Conservation (phyloP, 257 asterid species). For the Solanum chilense region DNA sequence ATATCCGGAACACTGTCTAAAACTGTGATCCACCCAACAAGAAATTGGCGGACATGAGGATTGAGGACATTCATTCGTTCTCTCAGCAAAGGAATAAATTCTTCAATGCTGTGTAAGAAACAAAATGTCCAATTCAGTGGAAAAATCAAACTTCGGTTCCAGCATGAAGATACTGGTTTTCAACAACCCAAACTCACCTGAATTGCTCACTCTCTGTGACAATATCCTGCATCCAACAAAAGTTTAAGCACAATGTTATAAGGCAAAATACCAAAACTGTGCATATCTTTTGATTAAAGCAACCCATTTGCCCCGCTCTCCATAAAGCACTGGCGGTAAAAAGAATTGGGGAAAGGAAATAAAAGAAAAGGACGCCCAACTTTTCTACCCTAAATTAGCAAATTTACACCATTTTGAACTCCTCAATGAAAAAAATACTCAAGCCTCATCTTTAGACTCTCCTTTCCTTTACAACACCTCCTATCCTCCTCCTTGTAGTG, state of each 20-base stretch:
- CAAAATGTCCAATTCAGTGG: neutral
- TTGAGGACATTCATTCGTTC: constrained; percentile 96
- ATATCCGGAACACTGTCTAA: constrained; percentile 99
- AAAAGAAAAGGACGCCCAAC: neutral
- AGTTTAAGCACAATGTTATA: neutral
- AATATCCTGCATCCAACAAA: constrained; percentile 61
- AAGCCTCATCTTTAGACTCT: neutral
- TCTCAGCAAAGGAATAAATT: constrained; percentile 90
- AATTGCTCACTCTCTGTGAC: constrained; percentile 99
- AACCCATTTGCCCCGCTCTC: neutral
- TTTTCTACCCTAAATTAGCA: neutral
- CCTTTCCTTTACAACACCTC: neutral
- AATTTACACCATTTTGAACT: neutral
- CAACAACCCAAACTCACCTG: constrained; percentile 42
- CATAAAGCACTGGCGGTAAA: neutral
- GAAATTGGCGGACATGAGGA: constrained; percentile 95
- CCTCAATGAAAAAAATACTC: neutral
- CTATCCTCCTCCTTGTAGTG: neutral
- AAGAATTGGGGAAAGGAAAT: neutral
- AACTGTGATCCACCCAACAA: constrained; percentile 99
- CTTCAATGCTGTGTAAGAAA: constrained; percentile 70
- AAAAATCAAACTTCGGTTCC: neutral
- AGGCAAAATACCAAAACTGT: neutral
- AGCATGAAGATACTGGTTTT: neutral
- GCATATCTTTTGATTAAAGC: neutral